Evolutionary conservation across 306 rosid genomes (phyloP), one percentile per base, ranked within the genome.

Genomic region (Citrullus mucosospermus): DNA sequence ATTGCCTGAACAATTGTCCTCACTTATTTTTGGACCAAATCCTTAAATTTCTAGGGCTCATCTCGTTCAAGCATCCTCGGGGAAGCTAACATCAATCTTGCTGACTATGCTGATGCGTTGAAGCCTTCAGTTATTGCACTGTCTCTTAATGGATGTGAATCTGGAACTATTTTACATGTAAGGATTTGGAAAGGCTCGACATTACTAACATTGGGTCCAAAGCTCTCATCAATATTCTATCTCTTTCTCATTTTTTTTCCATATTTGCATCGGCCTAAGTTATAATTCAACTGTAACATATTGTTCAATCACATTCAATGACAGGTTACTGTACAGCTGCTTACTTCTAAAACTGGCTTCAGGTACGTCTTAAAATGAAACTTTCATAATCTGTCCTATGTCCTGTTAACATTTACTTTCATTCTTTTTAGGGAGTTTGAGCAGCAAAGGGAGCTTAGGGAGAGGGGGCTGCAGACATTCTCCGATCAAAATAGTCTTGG

Each of bases 331-430:
- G 92, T 96, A 85, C 99, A 96, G 91, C 96, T 96, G 82, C 93
- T 96, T 80, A 96, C 99, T 77, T 96, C 99, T 59, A 96, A 91
- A 85, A 96, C 99, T n/a, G 99, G 99, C 50, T 96, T 96, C 91
- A 95, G 99, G 99, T 95, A 85, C 80, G 55, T 44, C 77, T 79
- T 76, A 80, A 81, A 79, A 75, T 81, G 83, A 75, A 55, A 60
- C 48, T 30, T 82, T 74, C 75, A 69, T 86, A 69, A 77, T 84
- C 63, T 78, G 78, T 79, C 70, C 53, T 57, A 73, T 70, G 79
- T n/a, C 53, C 46, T 48, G 62, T 81, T 85, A 67, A 87, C 78
- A 77, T 79, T 72, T 82, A 58, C 73, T 83, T 79, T 72, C 79
- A 56, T 62, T 82, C 76, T 74, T 88, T 88, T 81, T 89, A 96